Evolutionary conservation across 805 yeast genomes (phyloP).

Genomic region (Pichia manshurica): DNA sequence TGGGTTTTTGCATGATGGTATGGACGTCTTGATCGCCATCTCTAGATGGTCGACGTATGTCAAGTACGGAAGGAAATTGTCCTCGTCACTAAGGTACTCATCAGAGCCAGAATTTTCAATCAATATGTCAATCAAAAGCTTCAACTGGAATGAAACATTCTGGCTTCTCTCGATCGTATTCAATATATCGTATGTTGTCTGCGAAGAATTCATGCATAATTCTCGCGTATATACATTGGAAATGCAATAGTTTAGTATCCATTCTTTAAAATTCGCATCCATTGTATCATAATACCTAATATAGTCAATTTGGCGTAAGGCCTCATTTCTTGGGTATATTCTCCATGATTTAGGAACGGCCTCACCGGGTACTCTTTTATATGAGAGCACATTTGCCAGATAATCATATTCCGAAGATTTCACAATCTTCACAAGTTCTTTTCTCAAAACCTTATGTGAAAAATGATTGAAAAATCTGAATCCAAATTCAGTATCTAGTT

Average conservation of each 20-base stretch:
- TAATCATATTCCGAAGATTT: not conserved
- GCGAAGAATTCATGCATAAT: not conserved
- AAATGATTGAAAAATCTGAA: slow-evolving; percentile 8
- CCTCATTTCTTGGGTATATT: slow-evolving; percentile 1
- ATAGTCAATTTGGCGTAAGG: slow-evolving; percentile 4
- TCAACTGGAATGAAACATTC: slow-evolving; percentile 9
- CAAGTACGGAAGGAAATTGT: slow-evolving; percentile 12
- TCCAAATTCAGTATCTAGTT: slow-evolving; percentile 7
- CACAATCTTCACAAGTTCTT: slow-evolving; percentile 7
- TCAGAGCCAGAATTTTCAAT: slow-evolving; percentile 3
- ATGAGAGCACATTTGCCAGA: slow-evolving; percentile 1
- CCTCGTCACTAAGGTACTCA: not conserved
- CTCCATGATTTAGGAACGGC: slow-evolving; percentile 3
- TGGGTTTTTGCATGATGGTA: slow-evolving; percentile 11
- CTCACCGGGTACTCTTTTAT: not conserved
- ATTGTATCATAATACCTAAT: slow-evolving; percentile 9
- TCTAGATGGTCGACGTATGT: slow-evolving; percentile 14
- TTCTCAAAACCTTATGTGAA: slow-evolving; percentile 3
- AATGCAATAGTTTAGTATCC: slow-evolving; percentile 9
- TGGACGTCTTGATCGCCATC: slow-evolving; percentile 3
- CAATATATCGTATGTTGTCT: slow-evolving; percentile 7
- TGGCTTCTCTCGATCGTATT: slow-evolving; percentile 2
- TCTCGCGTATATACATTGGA: not conserved
- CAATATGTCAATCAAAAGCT: slow-evolving; percentile 4
- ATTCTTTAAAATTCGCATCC: slow-evolving; percentile 10